Evolutionary conservation across 768 basidiomycete species (phyloP).

Genomic region (Lentinula sp.): DNA sequence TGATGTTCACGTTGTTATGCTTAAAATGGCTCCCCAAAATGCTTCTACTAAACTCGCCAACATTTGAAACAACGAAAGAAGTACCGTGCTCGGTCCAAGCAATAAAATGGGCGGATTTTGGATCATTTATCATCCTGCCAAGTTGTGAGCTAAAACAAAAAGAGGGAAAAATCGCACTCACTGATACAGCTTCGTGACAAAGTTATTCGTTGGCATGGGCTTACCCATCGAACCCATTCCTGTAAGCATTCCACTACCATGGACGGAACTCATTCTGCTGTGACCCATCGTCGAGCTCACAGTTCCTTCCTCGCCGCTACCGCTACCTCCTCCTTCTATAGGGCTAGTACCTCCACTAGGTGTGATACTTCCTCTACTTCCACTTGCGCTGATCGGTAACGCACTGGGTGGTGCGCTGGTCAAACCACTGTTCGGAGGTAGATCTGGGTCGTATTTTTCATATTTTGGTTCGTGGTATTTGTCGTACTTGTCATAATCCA

Average conservation of each 20-base stretch:
- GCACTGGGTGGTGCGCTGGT: not conserved
- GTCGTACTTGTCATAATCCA: conserved; percentile 1
- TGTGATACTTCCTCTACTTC: conserved; percentile 1
- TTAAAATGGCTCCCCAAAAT: conserved; percentile 86
- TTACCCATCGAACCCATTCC: conserved; percentile 61
- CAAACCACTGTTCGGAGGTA: not conserved
- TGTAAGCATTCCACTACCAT: conserved; percentile 22
- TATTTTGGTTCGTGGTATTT: conserved; percentile 1
- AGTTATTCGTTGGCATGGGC: conserved; percentile 70
- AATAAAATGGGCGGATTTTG: conserved; percentile 75
- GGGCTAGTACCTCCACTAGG: conserved; percentile 6
- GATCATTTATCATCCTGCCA: conserved; percentile 78
- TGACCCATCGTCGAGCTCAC: not conserved
- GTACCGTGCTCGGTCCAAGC: conserved; percentile 79
- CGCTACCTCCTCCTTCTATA: conserved; percentile 6
- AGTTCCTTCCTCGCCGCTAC: conserved; percentile 1
- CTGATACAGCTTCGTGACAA: conserved; percentile 87
- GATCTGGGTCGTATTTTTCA: conserved; percentile 4
- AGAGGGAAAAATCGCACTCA: conserved; percentile 25
- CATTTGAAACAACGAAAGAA: conserved; percentile 82
- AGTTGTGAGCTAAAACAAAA: not conserved
- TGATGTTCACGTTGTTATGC: conserved; percentile 71
- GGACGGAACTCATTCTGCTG: conserved; percentile 3
- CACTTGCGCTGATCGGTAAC: not conserved
- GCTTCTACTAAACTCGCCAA: conserved; percentile 79